Evolutionary conservation across 176 grass and related monocot species (phyloP), one percentile per base, ranked within the genome.

Genomic region (Calamus simplicifolius): DNA sequence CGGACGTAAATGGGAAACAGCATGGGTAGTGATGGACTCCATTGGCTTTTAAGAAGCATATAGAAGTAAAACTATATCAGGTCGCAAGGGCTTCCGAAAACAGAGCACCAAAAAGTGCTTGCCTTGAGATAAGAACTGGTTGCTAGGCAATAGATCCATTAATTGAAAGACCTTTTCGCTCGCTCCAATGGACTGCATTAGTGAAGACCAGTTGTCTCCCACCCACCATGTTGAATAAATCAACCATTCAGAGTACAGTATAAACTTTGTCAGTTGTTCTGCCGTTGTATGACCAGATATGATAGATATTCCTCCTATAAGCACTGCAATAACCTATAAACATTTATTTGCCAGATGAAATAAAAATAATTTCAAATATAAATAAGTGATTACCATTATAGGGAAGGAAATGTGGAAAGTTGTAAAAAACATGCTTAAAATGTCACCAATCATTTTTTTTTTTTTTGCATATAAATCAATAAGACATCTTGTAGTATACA

Each of bases 211-310:
- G 67, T 92, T 98, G 73, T 98, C 93, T 70, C 87, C 93, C 68
- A 98, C 87, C 84, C 81, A 98, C 93, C 93, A 98, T 54, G 87
- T 89, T 54, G 93, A 98, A 63, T 88, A 85, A 72, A 98, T 98
- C 68, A 98, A 52, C 93, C 93, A 92, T 61, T 98, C 93, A 52
- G 87, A 86, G 35, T 98, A 98, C 10, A 98, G 61, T 75, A 85
- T 88, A 67, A 98, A 98, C 79, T 97, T 97, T 61, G 93, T 98
- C 63, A 98, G 67, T 74, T 98, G 84, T 63, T 98, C 93, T 57
- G 93, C 87, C 63, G 72, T 88, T 59, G 81, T 78, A 38, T 80
- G 82, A 66, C 93, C 93, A 51, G 81, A 82, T 81, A 98, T 88
- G 62, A 98, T 98, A 67, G 77, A 85, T 71, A 92, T 63, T 59